These are phyloP conservation scores for Thielaviopsis populi DNA, from an alignment of 2,329 filamentous ascomycete genomes.

Conservation along the genomic window DNA sequence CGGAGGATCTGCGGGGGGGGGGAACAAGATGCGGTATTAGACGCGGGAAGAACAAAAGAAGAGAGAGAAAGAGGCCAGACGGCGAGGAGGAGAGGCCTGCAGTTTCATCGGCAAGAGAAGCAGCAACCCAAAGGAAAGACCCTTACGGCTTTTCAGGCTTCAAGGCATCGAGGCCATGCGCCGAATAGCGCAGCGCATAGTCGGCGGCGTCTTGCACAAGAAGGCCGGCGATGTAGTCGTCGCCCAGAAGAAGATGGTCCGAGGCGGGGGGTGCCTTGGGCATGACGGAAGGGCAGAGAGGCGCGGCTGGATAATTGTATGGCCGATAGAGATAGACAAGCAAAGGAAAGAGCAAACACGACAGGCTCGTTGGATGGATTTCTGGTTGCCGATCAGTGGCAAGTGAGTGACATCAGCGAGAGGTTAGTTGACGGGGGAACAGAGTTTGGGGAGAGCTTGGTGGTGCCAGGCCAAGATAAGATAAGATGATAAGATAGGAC, in stretches of 20 bases:
- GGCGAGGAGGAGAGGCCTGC: background rate
- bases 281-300: background rate
- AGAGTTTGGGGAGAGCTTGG: background rate
- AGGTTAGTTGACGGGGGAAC: background rate
- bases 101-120: background rate
- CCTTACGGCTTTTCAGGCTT: constrained; percentile 33
- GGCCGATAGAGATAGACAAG: background rate
- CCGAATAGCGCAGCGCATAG: constrained; percentile 57
- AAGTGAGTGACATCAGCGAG: background rate
- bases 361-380: background rate
- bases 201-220: constrained; percentile 65
- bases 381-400: background rate
- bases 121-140: constrained; percentile 10
- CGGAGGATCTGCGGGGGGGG: constrained; percentile 16
- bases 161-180: constrained; percentile 58
- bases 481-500: background rate
- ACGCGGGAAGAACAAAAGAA: background rate
- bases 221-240: constrained; percentile 68
- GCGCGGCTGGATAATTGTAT: background rate
- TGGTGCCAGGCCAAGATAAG: background rate
- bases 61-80: background rate
- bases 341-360: background rate
- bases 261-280: constrained; percentile 22
- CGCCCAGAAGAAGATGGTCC: constrained; percentile 38
- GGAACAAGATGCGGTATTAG: constrained; percentile 17